Percentiles rank a stretch among this genome's conserved stretches.
Conservation (phyloP, 1,284 basidiomycete species). For the Ganoderma boninense region DNA sequence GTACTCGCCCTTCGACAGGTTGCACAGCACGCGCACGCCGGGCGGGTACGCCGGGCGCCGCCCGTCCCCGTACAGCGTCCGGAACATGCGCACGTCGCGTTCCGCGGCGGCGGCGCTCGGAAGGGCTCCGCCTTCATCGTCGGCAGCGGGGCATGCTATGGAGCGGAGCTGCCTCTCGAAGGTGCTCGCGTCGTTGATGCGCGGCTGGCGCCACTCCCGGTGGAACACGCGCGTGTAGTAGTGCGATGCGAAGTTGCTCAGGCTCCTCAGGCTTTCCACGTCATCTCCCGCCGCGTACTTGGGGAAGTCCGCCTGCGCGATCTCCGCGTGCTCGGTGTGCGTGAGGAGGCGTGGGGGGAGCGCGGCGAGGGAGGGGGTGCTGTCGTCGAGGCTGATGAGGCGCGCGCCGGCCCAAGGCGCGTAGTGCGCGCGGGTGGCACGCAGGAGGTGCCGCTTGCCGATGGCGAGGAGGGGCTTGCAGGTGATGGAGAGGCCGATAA, state of each 20-base stretch:
- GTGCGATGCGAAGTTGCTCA: slow-evolving; percentile 15
- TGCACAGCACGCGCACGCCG: slow-evolving; percentile 20
- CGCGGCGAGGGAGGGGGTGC: slow-evolving; percentile 13
- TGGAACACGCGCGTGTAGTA: slow-evolving; percentile 18
- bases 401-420: slow-evolving; percentile 20
- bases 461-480: slow-evolving; percentile 19
- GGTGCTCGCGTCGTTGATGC: slow-evolving; percentile 8
- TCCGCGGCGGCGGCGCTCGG: background rate
- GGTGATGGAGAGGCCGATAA: slow-evolving; percentile 20
- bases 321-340: slow-evolving; percentile 8
- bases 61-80: slow-evolving; percentile 19
- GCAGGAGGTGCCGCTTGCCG: slow-evolving; percentile 22
- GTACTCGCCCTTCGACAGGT: slow-evolving; percentile 22
- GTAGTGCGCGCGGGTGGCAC: slow-evolving; percentile 16
- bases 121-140: background rate
- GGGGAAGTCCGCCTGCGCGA: slow-evolving; percentile 4
- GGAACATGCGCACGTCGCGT: slow-evolving; percentile 13
- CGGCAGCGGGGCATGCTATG: too few relatives aligned
- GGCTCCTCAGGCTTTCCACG: slow-evolving; percentile 8
- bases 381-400: slow-evolving; percentile 20
- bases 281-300: slow-evolving; percentile 2
- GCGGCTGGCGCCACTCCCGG: slow-evolving; percentile 15
- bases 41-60: slow-evolving; percentile 10
- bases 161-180: background rate
- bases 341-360: slow-evolving; percentile 15